Evolutionary conservation across 768 basidiomycete species (phyloP).

Genomic region (Pleurotus salmoneostramineus): DNA sequence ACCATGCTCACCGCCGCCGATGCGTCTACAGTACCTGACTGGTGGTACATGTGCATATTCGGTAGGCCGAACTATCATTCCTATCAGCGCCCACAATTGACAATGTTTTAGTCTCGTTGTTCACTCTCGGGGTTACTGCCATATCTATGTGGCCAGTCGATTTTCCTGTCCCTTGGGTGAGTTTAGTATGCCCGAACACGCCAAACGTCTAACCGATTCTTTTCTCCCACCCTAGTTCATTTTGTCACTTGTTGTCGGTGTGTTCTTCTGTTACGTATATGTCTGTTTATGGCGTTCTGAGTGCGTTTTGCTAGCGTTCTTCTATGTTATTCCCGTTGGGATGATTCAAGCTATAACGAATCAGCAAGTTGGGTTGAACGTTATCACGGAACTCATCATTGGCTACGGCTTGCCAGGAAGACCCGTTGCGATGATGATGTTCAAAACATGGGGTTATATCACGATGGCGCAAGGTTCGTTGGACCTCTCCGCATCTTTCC

Average conservation of each 20-base stretch:
- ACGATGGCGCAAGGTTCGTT: conserved; percentile 50
- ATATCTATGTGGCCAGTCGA: conserved; percentile 6
- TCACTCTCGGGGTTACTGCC: neutral
- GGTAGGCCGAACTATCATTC: neutral
- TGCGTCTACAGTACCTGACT: conserved; percentile 64
- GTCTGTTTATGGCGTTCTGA: neutral
- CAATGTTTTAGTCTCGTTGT: neutral
- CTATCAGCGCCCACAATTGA: conserved; percentile 27
- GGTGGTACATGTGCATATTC: conserved; percentile 78
- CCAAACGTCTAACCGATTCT: conserved; percentile 17
- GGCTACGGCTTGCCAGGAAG: conserved; percentile 76
- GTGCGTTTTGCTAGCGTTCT: conserved; percentile 28
- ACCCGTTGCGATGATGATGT: conserved; percentile 80
- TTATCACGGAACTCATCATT: conserved; percentile 76
- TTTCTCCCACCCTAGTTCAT: neutral
- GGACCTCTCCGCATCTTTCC: neutral
- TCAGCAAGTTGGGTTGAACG: conserved; percentile 64
- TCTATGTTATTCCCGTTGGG: conserved; percentile 72
- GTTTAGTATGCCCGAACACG: conserved; percentile 7
- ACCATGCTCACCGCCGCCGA: neutral
- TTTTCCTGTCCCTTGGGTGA: conserved; percentile 6
- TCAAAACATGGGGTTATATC: conserved; percentile 81
- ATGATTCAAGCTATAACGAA: conserved; percentile 84
- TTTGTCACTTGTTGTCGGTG: conserved; percentile 4
- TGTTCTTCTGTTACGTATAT: neutral